Base-by-base conservation (phyloP, 768 basidiomycete species). In the Pulveroboletus ravenelii region DNA sequence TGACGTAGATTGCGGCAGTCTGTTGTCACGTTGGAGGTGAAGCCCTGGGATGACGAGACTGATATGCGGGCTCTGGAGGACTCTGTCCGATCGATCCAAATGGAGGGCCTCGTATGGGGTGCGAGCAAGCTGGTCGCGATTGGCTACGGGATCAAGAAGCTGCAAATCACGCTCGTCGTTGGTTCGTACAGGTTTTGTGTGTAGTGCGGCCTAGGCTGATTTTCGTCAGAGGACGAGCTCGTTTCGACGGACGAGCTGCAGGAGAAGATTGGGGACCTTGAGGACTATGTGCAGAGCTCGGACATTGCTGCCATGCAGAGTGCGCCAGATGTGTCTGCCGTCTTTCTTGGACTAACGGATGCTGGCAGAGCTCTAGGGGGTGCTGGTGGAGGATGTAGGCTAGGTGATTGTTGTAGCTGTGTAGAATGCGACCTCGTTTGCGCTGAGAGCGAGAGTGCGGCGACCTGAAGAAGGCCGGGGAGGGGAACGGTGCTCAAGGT, bases 21-120 rank as follows among this genome's bases (percentile, higher is more conserved):
- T 59, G 84, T 99, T 54, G 96, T 99, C 45, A 99, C 95, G 41
- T 74, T 98, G 60, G 95, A 98, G 60, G 93, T 99, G 55, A 99
- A 99, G 74, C 94, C 95, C 36, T 96, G 93, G 95, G 95, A 98
- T 69, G 95, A 98, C 66, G 93, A 96, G 76, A 99, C 96, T 45
- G 92, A 97, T 72, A 94, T 99, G 94, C 78, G 65, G 39, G 88
- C 75, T 45, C 77, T 98, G 60, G 95, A 98, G 72, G 70, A 76
- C 14, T 63, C 79, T 37, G 95, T 98, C 48, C 84, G 96, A 53
- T 84, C 90, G 18, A 84, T 98, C 62, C 80, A 89, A 70, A 74
- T 81, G 74, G 85, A 88, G 36, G 96, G 96, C 65, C 87, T 99
- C 51, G 80, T 97, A 43, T 99, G 96, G 96, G 95, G 96, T 70